phyloP scores from a whole-genome alignment of 208 protist species.

The Zelonia costaricensis region DNA sequence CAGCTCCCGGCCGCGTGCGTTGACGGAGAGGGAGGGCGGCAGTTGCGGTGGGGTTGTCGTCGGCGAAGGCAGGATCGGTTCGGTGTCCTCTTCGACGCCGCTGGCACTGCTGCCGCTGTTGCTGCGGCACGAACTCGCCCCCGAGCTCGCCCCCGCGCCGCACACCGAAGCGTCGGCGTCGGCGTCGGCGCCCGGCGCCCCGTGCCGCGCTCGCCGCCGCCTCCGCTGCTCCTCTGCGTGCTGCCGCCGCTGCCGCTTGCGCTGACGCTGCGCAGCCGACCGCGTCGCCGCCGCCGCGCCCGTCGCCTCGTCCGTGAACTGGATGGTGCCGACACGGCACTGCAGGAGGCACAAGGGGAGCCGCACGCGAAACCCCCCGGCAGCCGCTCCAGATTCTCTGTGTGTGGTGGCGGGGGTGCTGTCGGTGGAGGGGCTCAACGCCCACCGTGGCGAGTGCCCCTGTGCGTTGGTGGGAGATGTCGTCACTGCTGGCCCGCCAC shows the following conservation, averaged over 20 bases:
- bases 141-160: too few species aligned
- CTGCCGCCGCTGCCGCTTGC: constrained; percentile 4
- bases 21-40: not conserved
- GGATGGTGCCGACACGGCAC: constrained; percentile 20
- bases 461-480: too few species aligned
- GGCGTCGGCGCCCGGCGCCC: too few species aligned
- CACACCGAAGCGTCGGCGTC: too few species aligned
- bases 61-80: too few species aligned
- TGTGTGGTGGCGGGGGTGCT: not conserved
- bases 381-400: not conserved
- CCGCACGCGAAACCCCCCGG: not conserved
- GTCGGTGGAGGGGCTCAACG: not conserved
- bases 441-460: not conserved
- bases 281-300: too few species aligned
- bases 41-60: too few species aligned
- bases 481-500: too few species aligned
- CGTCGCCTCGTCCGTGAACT: constrained; percentile 10
- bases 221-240: not conserved
- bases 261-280: not conserved
- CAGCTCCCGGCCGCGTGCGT: constrained; percentile 32
- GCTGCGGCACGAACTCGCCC: too few species aligned
- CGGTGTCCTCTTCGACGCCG: constrained; percentile 1
- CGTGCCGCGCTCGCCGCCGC: too few species aligned
- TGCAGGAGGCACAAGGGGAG: constrained; percentile 21
- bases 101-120: too few species aligned